Percentiles rank a stretch among this genome's conserved stretches.
Conservation (phyloP, 352 stramenopile genomes). For the Phytophthora citrophthora region DNA sequence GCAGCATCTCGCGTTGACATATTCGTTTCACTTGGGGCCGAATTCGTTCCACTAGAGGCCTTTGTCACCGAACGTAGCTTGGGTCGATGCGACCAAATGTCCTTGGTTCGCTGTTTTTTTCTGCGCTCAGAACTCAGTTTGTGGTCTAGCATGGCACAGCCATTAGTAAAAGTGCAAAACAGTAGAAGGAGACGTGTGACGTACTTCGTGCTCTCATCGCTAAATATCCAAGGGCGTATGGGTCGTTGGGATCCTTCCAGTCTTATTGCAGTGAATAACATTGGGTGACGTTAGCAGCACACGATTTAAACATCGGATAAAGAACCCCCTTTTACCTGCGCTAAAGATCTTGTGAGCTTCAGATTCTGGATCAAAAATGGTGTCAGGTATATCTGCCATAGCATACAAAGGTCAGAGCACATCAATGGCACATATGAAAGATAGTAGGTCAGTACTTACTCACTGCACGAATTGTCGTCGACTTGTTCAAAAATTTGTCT, state of each 20-base stretch:
- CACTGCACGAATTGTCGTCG: constrained; percentile 42
- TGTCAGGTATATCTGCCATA: constrained; percentile 57
- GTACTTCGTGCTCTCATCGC: constrained; percentile 56
- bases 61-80: constrained; percentile 25
- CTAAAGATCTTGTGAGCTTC: constrained; percentile 76
- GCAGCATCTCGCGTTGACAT: constrained; percentile 3
- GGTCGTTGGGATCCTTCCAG: constrained; percentile 61
- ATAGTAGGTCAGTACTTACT: constrained; percentile 40
- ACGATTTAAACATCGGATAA: neutral
- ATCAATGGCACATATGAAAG: neutral
- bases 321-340: constrained; percentile 39
- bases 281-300: no score
- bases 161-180: constrained; percentile 2
- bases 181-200: constrained; percentile 2
- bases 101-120: constrained; percentile 33
- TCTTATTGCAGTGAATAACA: constrained; percentile 33
- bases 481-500: constrained; percentile 51
- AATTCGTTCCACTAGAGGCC: constrained; percentile 7
- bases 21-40: constrained; percentile 3
- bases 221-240: constrained; percentile 54
- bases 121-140: constrained; percentile 21
- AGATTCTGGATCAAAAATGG: constrained; percentile 60
- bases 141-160: constrained; percentile 13
- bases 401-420: constrained; percentile 11
- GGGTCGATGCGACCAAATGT: constrained; percentile 18